Evolutionary conservation across 371 early-diverging fungal genomes (phyloP).

Genomic region (Basidiobolus meristosporus): DNA sequence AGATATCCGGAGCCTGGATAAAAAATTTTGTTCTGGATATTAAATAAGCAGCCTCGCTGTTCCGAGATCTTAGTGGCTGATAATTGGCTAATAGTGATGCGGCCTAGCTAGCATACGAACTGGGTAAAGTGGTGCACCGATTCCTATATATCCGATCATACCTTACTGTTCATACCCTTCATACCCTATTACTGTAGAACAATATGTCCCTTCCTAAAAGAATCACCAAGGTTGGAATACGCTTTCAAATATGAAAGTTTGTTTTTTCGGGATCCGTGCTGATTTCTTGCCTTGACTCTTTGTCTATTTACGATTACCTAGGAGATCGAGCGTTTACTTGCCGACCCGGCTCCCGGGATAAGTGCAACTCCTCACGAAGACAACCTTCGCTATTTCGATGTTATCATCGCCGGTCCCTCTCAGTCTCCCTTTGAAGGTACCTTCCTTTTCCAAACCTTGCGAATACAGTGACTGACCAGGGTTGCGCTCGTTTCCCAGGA

Average conservation of each 20-base stretch:
- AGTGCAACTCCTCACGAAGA: constrained; percentile 81
- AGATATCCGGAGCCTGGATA: too few species aligned
- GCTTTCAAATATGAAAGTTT: neutral
- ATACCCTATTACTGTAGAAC: neutral
- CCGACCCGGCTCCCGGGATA: constrained; percentile 94
- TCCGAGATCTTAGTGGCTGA: too few species aligned
- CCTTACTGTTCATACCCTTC: too few species aligned
- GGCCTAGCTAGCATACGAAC: too few species aligned
- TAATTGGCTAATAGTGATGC: too few species aligned
- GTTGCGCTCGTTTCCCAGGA: constrained; percentile 20
- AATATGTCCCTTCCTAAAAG: constrained; percentile 1
- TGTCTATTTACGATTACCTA: constrained; percentile 9
- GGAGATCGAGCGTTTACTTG: constrained; percentile 88
- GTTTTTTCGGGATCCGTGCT: neutral
- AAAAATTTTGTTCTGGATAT: too few species aligned
- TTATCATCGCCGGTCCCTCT: constrained; percentile 86
- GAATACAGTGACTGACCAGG: neutral
- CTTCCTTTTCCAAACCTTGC: neutral
- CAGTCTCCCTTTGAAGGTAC: constrained; percentile 96
- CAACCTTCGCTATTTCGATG: constrained; percentile 94
- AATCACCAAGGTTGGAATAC: constrained; percentile 3
- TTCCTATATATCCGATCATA: too few species aligned
- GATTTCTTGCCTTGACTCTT: neutral
- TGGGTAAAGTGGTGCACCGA: too few species aligned
- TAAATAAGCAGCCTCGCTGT: too few species aligned